Evolutionary conservation across 768 basidiomycete species (phyloP).

Genomic region (Trichaptum fuscoviolaceum): DNA sequence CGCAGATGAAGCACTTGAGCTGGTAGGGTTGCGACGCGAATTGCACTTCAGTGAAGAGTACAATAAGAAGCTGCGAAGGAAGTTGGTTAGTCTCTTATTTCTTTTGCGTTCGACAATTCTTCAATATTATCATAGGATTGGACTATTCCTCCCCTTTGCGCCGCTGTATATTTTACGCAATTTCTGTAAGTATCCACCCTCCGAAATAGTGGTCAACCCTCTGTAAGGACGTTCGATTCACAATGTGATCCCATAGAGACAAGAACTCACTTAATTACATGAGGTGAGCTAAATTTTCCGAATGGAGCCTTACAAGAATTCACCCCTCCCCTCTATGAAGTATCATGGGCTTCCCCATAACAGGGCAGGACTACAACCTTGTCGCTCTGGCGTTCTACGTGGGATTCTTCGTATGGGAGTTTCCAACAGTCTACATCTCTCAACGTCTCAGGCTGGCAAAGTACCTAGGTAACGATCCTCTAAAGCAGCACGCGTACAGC

Average conservation of each 20-base stretch:
- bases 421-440: slow-evolving; percentile 60
- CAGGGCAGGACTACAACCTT: slow-evolving; percentile 59
- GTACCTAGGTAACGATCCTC: slow-evolving; percentile 43
- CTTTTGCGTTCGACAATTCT: neutral
- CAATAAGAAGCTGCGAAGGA: slow-evolving; percentile 48
- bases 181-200: slow-evolving; percentile 38
- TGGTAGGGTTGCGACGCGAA: slow-evolving; percentile 49
- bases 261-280: slow-evolving; percentile 69
- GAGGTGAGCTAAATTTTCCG: slow-evolving; percentile 6
- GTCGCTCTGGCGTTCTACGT: slow-evolving; percentile 57
- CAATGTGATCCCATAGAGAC: slow-evolving; percentile 35
- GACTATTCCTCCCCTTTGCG: slow-evolving; percentile 49
- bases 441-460: slow-evolving; percentile 59
- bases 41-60: slow-evolving; percentile 56
- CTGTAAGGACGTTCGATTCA: neutral
- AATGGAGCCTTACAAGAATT: neutral
- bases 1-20: slow-evolving; percentile 56
- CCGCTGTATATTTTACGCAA: slow-evolving; percentile 65
- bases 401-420: slow-evolving; percentile 59
- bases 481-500: neutral
- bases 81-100: slow-evolving; percentile 38
- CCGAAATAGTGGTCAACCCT: neutral
- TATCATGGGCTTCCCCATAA: slow-evolving; percentile 63
- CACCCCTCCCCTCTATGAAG: slow-evolving; percentile 21
- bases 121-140: slow-evolving; percentile 31